Evolutionary conservation across 1,284 basidiomycete species (phyloP), one percentile per base, ranked within the genome.

Genomic region (Sporisorium sorghi): DNA sequence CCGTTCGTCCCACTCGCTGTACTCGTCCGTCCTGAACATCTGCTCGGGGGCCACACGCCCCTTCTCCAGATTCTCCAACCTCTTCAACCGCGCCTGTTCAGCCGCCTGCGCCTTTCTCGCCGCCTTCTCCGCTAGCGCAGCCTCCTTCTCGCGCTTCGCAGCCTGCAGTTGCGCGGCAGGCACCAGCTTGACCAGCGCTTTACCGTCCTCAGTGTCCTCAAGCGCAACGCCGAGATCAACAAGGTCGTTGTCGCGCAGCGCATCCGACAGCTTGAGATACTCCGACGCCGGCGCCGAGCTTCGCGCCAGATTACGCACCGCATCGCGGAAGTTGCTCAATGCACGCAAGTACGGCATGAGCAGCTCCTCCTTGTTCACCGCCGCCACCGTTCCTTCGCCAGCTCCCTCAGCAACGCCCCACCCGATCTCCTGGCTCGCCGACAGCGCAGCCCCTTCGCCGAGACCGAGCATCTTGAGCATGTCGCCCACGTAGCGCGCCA

Each of bases 391-490:
- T 5, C 56, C 76, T 8, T 61, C 78, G 2, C 21, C 67, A 11
- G 68, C 58, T 1, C 55, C 76, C 26, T 76, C 62, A 6, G 57
- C 65, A 5, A 68, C 61, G 35, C 82, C 82, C 82, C 82, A 84
- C 14, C 80, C 81, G 21, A 84, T 63, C 55, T 80, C 70, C 32
- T 77, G 74, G 8, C 68, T 58, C 5, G 67, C 50, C 30, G 59
- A 47, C 5, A 65, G 58, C 1, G 58, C 53, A 33, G 40, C 30
- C 1, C 93, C 93, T 84, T 95, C 93, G 15, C 93, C 93, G 8
- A 99, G 88, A 6, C 97, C 97, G 83, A 98, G 95, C 90, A 99
- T 93, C 58, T 91, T 89, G 70, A 99, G 87, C 93, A 96, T 96
- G 71, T 90, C 86, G 1, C 93, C 92, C 2, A 93, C 88, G 93